Conservation (phyloP, 352 stramenopile species). For the Globisporangium cylindrosporum region DNA sequence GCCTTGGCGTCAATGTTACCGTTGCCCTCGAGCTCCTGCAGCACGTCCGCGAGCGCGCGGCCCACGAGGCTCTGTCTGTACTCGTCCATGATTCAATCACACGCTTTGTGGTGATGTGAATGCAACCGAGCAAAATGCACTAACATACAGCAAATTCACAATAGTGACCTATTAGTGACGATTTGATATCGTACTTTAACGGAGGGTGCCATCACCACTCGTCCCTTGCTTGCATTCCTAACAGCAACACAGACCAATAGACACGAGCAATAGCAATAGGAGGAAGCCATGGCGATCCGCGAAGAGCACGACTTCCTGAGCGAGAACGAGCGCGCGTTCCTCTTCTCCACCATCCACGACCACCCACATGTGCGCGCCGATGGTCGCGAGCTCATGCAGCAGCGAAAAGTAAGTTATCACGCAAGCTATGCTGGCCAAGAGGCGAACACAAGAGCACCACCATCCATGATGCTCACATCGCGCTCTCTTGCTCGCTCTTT, state of each 20-base stretch:
- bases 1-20: conserved; percentile 20
- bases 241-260: neutral
- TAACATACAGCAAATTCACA: neutral
- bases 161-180: conserved; percentile 10
- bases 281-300: conserved; percentile 37
- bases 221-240: conserved; percentile 4
- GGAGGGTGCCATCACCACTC: conserved; percentile 19
- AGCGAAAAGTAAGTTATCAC: conserved; percentile 46
- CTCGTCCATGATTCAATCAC: conserved; percentile 42
- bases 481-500: neutral
- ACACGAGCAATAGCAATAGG: neutral
- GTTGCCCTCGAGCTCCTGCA: conserved; percentile 45
- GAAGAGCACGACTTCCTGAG: conserved; percentile 77
- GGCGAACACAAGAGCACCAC: neutral
- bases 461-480: neutral
- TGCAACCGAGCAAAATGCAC: neutral
- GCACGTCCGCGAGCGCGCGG: conserved; percentile 56
- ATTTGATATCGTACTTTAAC: conserved; percentile 13
- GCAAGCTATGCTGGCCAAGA: neutral
- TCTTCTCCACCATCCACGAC: conserved; percentile 58
- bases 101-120: neutral
- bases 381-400: conserved; percentile 75
- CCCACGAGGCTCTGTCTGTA: conserved; percentile 60
- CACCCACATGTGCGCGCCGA: conserved; percentile 65
- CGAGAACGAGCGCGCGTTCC: conserved; percentile 80